phyloP scores from a whole-genome alignment of 495 filamentous ascomycete species.

The Podospora pseudopauciseta region DNA sequence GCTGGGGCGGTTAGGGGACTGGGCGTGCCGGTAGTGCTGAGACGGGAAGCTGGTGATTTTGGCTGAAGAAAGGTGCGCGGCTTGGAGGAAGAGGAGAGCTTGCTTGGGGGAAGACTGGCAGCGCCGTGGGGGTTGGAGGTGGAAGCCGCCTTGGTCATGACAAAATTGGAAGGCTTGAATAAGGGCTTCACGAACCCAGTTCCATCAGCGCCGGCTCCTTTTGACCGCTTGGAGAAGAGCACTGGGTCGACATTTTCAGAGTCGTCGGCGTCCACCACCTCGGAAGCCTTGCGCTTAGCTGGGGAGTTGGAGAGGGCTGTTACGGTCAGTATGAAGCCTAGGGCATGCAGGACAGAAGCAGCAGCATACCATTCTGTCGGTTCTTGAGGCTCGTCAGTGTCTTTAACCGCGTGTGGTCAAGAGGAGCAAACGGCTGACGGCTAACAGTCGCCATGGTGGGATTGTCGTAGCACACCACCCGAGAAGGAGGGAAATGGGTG shows the following conservation, averaged over 20 bases:
- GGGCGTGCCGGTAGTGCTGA: conserved; percentile 36
- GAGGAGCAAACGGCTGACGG: conserved; percentile 57
- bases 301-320: conserved; percentile 39
- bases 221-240: conserved; percentile 64
- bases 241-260: conserved; percentile 79
- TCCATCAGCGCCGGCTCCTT: conserved; percentile 50
- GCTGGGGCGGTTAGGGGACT: conserved; percentile 53
- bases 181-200: conserved; percentile 47
- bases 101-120: conserved; percentile 27
- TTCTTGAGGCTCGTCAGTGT: conserved; percentile 58
- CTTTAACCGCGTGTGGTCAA: conserved; percentile 51
- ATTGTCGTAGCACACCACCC: not conserved
- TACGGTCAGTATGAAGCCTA: not conserved
- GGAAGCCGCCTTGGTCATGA: conserved; percentile 42
- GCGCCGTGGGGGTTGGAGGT: conserved; percentile 25
- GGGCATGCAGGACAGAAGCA: not conserved
- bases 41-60: conserved; percentile 41
- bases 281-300: conserved; percentile 46
- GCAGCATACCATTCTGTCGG: conserved; percentile 58
- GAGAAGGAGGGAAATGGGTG: not conserved
- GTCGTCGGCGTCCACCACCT: conserved; percentile 52
- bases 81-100: conserved; percentile 36
- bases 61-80: conserved; percentile 45
- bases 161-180: conserved; percentile 43
- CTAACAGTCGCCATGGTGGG: conserved; percentile 43